Percentiles rank a stretch among this genome's conserved stretches.
Evolutionary conservation across 2,329 filamentous ascomycete genomes (phyloP).

Genomic region (Cladosporium sp.): DNA sequence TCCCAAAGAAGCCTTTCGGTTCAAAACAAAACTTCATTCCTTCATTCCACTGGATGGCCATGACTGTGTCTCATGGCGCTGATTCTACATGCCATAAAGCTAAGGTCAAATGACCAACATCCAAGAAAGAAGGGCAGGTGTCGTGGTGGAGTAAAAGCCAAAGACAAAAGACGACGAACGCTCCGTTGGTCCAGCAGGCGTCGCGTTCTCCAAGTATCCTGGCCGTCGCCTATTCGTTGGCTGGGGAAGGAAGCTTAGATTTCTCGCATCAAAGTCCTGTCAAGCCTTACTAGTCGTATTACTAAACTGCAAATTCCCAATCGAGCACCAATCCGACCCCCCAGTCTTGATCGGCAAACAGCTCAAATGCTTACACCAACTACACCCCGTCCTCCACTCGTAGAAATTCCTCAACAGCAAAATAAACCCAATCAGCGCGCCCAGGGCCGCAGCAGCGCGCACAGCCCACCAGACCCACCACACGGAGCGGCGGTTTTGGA

Average conservation of each 20-base stretch:
- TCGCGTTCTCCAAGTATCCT: no score
- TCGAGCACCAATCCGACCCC: slow-evolving; percentile 58
- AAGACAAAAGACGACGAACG: no score
- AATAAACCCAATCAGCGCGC: slow-evolving; percentile 81
- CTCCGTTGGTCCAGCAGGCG: no score
- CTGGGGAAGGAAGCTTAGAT: no score
- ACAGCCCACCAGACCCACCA: slow-evolving; percentile 99
- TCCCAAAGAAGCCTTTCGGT: no score
- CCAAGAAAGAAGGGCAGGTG: background rate
- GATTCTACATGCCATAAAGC: no score
- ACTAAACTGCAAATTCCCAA: slow-evolving; percentile 36
- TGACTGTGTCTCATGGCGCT: no score
- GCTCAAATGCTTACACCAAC: slow-evolving; percentile 93
- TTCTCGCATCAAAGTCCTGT: background rate
- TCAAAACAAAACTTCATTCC: no score
- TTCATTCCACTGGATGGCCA: no score
- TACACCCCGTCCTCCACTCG: slow-evolving; percentile 67
- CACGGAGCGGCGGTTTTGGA: slow-evolving; percentile 83
- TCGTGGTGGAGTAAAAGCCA: no score
- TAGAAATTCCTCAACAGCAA: slow-evolving; percentile 91
- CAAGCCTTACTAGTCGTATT: background rate
- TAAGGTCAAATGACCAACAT: background rate
- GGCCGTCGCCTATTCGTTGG: no score
- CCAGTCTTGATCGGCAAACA: slow-evolving; percentile 65
- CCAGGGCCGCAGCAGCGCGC: slow-evolving; percentile 69